Conservation (phyloP, 2,329 filamentous ascomycete genomes). For the Arthrobotrys entomopaga region DNA sequence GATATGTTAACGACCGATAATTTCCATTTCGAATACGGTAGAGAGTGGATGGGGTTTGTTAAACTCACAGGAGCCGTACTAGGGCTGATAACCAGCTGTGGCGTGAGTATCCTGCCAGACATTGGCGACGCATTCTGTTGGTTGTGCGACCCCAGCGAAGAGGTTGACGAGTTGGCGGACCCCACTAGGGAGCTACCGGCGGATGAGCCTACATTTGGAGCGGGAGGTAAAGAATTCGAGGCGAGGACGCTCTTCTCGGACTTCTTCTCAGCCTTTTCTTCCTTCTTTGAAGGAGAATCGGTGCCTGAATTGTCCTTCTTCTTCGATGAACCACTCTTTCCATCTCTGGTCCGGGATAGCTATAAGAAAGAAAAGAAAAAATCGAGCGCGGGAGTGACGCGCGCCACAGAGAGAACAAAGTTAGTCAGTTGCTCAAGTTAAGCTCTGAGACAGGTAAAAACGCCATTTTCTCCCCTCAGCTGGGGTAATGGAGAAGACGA, state of each 20-base stretch:
- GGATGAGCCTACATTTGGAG: constrained; percentile 46
- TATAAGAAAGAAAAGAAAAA: constrained; percentile 19
- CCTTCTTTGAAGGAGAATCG: constrained; percentile 57
- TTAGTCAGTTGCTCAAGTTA: constrained; percentile 28
- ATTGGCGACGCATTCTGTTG: constrained; percentile 57
- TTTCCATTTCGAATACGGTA: background rate
- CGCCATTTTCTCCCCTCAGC: constrained; percentile 5
- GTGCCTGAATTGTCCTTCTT: constrained; percentile 70
- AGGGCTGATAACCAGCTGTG: constrained; percentile 70
- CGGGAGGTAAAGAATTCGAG: constrained; percentile 50
- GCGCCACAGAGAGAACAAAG: constrained; percentile 23
- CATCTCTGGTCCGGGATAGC: constrained; percentile 54
- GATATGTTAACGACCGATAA: constrained; percentile 54
- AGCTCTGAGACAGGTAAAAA: constrained; percentile 50
- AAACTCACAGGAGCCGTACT: constrained; percentile 56
- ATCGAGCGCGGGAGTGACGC: constrained; percentile 31
- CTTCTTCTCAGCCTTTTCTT: constrained; percentile 53
- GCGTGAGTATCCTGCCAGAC: constrained; percentile 71
- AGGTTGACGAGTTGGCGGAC: constrained; percentile 47
- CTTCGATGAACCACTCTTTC: constrained; percentile 69
- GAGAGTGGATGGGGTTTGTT: constrained; percentile 31
- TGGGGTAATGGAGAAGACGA: background rate
- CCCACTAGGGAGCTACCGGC: constrained; percentile 35
- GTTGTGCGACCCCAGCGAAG: constrained; percentile 56
- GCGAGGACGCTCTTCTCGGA: constrained; percentile 54